Conservation (phyloP, 2,329 filamentous ascomycete genomes). For the Fusarium sp. region DNA sequence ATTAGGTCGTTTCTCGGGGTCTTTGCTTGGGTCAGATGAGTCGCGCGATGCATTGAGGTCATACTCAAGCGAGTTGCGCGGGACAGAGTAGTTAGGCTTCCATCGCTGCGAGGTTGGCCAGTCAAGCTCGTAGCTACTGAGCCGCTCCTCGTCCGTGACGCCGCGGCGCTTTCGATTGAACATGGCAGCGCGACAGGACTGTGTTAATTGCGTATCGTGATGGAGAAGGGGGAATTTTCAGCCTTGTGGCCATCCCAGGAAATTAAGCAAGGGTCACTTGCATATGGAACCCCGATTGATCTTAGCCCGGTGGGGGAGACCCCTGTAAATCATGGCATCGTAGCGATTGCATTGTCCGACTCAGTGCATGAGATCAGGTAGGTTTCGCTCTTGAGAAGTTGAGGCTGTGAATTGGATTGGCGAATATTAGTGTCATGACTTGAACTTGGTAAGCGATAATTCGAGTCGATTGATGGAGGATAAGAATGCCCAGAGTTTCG, state of each 20-base stretch:
- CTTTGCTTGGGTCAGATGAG: conserved; percentile 16
- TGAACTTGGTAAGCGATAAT: not conserved
- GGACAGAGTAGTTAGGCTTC: conserved; percentile 43
- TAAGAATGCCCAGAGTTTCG: not conserved
- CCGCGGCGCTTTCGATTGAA: conserved; percentile 14
- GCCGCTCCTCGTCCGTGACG: conserved; percentile 6
- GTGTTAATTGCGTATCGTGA: not conserved
- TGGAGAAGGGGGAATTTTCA: not conserved
- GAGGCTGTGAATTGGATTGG: not conserved
- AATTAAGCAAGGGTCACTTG: not conserved
- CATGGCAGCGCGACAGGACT: not conserved
- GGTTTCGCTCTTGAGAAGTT: not conserved
- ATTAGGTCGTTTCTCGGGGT: not conserved
- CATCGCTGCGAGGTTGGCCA: conserved; percentile 40
- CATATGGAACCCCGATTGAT: not conserved
- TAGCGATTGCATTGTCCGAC: not conserved
- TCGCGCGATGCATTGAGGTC: not conserved
- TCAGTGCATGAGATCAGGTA: not conserved
- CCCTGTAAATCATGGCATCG: not conserved
- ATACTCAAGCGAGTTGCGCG: conserved; percentile 11
- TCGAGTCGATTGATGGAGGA: not conserved
- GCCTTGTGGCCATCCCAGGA: not conserved
- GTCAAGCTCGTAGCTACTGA: conserved; percentile 32
- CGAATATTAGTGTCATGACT: not conserved
- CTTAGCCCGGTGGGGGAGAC: not conserved